Conservation (phyloP, 2,329 filamentous ascomycete genomes). For the Trichoderma asperellum region DNA sequence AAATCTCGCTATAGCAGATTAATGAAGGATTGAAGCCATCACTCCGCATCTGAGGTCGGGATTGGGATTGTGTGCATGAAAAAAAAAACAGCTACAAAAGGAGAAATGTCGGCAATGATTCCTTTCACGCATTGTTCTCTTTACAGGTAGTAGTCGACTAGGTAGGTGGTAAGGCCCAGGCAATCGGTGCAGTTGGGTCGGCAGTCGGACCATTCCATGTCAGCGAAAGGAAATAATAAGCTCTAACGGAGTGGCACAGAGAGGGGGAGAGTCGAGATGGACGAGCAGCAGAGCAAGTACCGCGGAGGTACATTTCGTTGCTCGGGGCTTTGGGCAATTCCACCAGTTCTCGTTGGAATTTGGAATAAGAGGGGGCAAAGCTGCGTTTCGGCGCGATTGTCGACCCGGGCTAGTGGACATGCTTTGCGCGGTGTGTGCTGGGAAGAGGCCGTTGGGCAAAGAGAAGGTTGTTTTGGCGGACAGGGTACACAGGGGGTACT, state of each 20-base stretch:
- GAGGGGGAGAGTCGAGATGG: background rate
- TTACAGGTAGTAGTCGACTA: background rate
- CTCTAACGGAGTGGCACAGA: background rate
- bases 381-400: conserved; percentile 16
- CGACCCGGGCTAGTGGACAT: background rate
- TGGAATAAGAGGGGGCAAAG: background rate
- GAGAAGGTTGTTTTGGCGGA: background rate
- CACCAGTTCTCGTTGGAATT: background rate
- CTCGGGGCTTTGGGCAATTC: background rate
- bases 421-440: background rate
- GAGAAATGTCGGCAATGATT: background rate
- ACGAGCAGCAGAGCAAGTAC: background rate
- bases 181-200: background rate
- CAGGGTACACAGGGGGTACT: background rate
- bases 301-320: background rate
- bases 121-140: background rate
- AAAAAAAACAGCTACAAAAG: background rate
- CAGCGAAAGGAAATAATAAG: background rate
- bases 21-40: background rate
- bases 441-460: background rate
- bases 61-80: background rate
- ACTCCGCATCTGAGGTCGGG: background rate
- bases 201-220: background rate
- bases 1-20: background rate
- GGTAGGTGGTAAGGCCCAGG: background rate